Base-by-base conservation (phyloP, 495 filamentous ascomycete species). In the Podospora conica region DNA sequence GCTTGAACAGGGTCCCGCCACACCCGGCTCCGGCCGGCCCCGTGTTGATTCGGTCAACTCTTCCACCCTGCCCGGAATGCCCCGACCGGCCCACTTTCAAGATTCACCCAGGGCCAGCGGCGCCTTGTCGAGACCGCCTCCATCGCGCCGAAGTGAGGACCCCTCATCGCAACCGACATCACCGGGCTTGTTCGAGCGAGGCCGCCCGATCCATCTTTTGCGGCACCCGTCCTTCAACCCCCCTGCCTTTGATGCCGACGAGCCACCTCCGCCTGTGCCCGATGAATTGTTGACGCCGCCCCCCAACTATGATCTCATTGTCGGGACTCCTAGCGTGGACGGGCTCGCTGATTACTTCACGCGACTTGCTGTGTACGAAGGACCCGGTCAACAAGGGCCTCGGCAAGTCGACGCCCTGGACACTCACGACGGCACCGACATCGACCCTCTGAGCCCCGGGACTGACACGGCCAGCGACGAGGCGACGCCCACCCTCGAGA, bases 281-380 rank as follows among this genome's bases (percentile, higher is more conserved):
- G 58, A 58, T n/a, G 70, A 73, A 21, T 74, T 95, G 33, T 76
- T 91, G 63, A 96, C 93, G 0, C 93, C 93, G 1, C 95, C 95
- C 3, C 95, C 95, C 0, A 87, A 89, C 61, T 98, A 98, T 68
- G 91, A 93, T 20, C 80, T 81, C 25, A 89, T 98, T 60, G 86
- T 96, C n/a, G 90, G 89, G 48, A 84, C 91, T 63, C 85, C 85
- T n/a, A 87, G 87, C 62, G 84, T 87, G n/a, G 89, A 90, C 64
- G 87, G 91, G 0, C 79, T 98, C 15, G 91, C 93, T 1, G 95
- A 97, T 70, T 98, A 98, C 71, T 98, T 98, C 72, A 83, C 88
- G 1, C 85, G 80, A 9, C 67, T 82, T 20, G 79, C 78, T 9
- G 74, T 74, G 15, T 83, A 81, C 54, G 77, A 82, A 33, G 75